Evolutionary conservation across 257 asterid species (phyloP).

Genomic region (Pogostemon cablin): DNA sequence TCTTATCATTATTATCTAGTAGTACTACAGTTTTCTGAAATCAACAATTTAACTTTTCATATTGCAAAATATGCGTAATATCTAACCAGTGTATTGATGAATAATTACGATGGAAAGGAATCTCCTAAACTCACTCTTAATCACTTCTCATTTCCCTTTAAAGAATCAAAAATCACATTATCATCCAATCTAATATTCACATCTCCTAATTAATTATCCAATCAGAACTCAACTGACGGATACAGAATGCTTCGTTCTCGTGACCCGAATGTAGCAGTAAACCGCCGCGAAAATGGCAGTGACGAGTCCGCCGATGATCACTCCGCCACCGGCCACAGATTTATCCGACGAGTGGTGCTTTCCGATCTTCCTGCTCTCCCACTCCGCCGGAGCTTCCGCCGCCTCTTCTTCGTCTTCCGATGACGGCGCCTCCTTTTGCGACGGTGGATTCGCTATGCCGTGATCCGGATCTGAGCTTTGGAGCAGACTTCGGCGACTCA

Average conservation of each 20-base stretch:
- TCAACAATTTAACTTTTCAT: no score
- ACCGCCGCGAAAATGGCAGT: constrained; percentile 70
- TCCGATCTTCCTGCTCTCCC: constrained; percentile 38
- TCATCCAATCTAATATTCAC: constrained; percentile 35
- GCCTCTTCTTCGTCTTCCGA: constrained; percentile 23
- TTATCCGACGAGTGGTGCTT: constrained; percentile 56
- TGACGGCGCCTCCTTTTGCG: constrained; percentile 23
- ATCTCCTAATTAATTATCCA: not conserved
- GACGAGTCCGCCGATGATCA: constrained; percentile 77
- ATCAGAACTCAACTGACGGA: constrained; percentile 11
- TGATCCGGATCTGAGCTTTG: constrained; percentile 25
- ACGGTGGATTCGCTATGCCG: constrained; percentile 54
- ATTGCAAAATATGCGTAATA: no score
- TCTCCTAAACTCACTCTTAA: not conserved
- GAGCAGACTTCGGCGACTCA: constrained; percentile 31
- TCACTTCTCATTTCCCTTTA: not conserved
- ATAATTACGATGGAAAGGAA: not conserved
- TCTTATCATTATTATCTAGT: no score
- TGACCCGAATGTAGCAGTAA: constrained; percentile 73
- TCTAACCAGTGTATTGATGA: no score
- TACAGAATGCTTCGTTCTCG: constrained; percentile 41
- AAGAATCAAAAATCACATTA: not conserved
- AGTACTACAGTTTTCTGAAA: no score
- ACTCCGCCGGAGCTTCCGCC: constrained; percentile 55
- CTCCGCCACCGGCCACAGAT: constrained; percentile 71